A percentile compares a stretch with the other conserved stretches of the same genome.
Evolutionary conservation across 2,329 filamentous ascomycete species (phyloP).

Genomic region (Colletotrichum sp.): DNA sequence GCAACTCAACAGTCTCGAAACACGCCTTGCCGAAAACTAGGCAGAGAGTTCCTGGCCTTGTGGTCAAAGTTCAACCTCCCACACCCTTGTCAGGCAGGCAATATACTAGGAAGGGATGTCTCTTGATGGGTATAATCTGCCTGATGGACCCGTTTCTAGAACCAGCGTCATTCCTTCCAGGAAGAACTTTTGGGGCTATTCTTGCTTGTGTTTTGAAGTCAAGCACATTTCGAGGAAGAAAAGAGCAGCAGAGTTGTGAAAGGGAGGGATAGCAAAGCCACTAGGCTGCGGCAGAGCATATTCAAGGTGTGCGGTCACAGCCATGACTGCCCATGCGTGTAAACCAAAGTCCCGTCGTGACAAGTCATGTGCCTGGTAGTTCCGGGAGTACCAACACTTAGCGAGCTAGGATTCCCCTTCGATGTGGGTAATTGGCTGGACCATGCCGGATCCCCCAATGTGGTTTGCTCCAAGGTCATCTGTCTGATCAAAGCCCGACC

Average conservation of each 20-base stretch:
- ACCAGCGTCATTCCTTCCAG: background rate
- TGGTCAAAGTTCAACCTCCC: background rate
- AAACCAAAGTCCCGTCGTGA: conserved; percentile 20
- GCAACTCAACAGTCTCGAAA: background rate
- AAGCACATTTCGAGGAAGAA: background rate
- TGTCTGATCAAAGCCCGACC: background rate
- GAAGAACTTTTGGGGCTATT: conserved; percentile 14
- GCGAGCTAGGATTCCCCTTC: background rate
- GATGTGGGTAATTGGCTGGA: background rate
- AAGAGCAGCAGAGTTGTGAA: background rate
- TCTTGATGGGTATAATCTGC: conserved; percentile 1
- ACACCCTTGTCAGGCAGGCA: conserved; percentile 10
- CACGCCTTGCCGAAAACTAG: background rate
- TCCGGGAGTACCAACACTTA: background rate
- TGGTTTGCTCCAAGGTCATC: background rate
- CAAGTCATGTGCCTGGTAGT: conserved; percentile 12
- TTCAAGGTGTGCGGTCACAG: background rate
- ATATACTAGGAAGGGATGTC: background rate
- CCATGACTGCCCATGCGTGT: background rate
- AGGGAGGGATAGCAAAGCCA: background rate
- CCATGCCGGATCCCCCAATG: background rate
- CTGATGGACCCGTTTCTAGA: conserved; percentile 1
- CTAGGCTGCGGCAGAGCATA: background rate
- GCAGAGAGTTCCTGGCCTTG: conserved; percentile 10
- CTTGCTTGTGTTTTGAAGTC: background rate